Evolutionary conservation across 1,284 basidiomycete species (phyloP), one percentile per base, ranked within the genome.

Genomic region (Boletus mariae): DNA sequence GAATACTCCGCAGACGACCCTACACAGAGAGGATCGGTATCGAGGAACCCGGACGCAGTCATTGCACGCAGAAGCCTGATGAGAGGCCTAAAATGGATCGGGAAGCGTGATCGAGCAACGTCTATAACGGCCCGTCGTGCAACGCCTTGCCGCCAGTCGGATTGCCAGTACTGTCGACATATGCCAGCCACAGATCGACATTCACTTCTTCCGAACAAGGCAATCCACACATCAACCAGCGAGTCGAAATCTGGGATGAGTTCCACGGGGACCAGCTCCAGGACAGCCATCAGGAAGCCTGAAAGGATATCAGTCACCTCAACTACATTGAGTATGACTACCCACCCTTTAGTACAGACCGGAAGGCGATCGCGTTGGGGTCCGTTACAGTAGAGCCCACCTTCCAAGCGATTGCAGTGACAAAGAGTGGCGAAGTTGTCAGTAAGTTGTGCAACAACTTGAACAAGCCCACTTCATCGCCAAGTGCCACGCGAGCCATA

Each of bases 301-400:
- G 63, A 46, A 37, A 17, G 10, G 38, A 38, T 5, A 44, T 64
- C 5, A 65, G 42, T 26, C 5, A 49, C 20, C 8, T 41, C 4
- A 23, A 25, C 28, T 20, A 38, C 13, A 29, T 38, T 12, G 13
- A 49, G 5, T 1, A 32, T 7, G 43, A 47, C 11, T 1, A 63
- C 71, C 29, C 46, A 88, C 92, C 90, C 79, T 94, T 94, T 53
- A 94, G 64, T 15, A 94, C 84, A 20, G 90, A 87, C 29, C 92
- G 83, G 68, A 86, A 92, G 2, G 89, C 90, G 26, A 91, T 80
- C 0, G 87, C 83, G 61, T 93, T 93, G 0, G 90, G 83, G 57
- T 91, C 88, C 6, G 85, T 84, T 17, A 92, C 73, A 2, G 82
- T 78, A 7, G 87, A 87, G 1, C 80, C 83, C 5, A 76, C 78